Evolutionary conservation across 1,284 basidiomycete species (phyloP), one percentile per base, ranked within the genome.

Genomic region (Vanrija humicola): DNA sequence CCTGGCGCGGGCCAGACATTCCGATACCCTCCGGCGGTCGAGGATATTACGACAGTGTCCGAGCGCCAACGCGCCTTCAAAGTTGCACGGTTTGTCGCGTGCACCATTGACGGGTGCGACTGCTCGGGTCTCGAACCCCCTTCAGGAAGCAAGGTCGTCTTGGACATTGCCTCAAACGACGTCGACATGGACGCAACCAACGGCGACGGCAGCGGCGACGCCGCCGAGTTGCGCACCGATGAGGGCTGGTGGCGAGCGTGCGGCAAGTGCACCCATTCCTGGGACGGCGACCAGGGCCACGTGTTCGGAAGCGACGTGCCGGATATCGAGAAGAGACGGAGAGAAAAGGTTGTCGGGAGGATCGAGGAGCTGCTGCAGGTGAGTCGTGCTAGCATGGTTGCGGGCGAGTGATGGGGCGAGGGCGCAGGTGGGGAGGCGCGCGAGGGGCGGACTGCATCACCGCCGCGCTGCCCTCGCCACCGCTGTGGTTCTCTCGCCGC

Each of bases 361-460:
- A 80, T 94, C 50, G 92, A 96, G 70, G 89, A 93, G 75, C 73
- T 90, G 50, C 78, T 94, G 43, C 83, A 91, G 82, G 90, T 90
- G 79, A 64, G 77, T 70, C 6, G 28, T 3, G 28, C 6, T 18
- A 6, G 19, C 25, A 5, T n/a, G 18, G 25, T n/a, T 39, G 12
- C 9, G 5, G 6, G 6, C 43, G 12, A 23, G 9, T 34, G 34
- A 34, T 34, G 34, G 34, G 9, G 34, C 12, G 34, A 26, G 18
- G 18, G 39, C 28, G 8, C 16, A 12, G 34, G 14, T 3, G 34
- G 34, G 34, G 34, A 1, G 34, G 2, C 12, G 34, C 4, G 10
- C 9, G 12, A 5, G 34, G 34, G 34, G 34, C 34, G 34, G 9
- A 34, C 10, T 12, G 34, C 34, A 34, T 34, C 34, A 14, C 14